A percentile compares a stretch with the other conserved stretches of the same genome.
Evolutionary conservation across 768 basidiomycete species (phyloP).

Genomic region (Trichaptum fuscoviolaceum): DNA sequence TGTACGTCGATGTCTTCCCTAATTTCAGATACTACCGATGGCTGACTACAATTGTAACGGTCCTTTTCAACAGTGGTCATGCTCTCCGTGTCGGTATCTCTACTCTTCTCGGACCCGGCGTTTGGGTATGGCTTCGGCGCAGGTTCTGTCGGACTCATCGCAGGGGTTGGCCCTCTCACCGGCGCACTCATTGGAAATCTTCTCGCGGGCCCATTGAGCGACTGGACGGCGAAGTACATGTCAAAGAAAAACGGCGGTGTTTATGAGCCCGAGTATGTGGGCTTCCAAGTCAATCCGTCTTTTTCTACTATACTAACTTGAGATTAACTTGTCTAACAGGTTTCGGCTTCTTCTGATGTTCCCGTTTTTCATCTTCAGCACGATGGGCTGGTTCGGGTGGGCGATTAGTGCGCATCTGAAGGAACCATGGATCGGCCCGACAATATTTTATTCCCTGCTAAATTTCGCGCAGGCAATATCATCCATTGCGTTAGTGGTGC

Average conservation of each 20-base stretch:
- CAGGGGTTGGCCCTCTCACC: conserved; percentile 16
- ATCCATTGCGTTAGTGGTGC: conserved; percentile 6
- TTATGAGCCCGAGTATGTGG: conserved; percentile 12
- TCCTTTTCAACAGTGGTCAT: conserved; percentile 11
- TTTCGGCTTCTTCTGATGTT: conserved; percentile 11
- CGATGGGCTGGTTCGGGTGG: conserved; percentile 14
- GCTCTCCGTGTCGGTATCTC: conserved; percentile 13
- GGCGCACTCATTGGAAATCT: conserved; percentile 4
- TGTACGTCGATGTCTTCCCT: background rate
- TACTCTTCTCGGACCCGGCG: conserved; percentile 15
- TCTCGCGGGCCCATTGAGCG: conserved; percentile 12
- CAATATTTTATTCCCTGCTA: conserved; percentile 10
- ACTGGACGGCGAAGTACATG: conserved; percentile 9
- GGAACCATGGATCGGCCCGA: conserved; percentile 11
- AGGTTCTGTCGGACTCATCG: conserved; percentile 14
- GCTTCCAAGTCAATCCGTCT: background rate
- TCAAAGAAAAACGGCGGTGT: conserved; percentile 12
- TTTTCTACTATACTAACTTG: background rate
- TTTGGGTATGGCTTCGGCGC: conserved; percentile 14
- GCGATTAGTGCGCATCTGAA: conserved; percentile 11
- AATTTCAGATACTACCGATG: background rate
- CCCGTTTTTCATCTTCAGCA: conserved; percentile 6
- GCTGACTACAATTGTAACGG: background rate
- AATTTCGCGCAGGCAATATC: conserved; percentile 9
- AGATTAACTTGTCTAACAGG: background rate